Evolutionary conservation across 768 basidiomycete species (phyloP).

Genomic region (Chalciporus piperatus): DNA sequence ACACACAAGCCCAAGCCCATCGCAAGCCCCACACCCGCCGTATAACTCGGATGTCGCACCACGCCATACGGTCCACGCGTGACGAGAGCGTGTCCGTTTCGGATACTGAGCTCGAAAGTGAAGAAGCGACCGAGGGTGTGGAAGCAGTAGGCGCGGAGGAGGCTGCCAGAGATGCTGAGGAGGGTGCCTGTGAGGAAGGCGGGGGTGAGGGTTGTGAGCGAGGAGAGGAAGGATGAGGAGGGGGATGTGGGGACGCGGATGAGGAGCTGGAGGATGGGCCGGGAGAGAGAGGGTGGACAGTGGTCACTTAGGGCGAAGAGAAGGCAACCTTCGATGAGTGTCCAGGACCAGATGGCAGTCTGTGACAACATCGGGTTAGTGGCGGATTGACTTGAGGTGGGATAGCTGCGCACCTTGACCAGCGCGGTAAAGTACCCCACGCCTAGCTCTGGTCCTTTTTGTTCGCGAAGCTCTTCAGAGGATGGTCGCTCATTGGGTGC

Average conservation of each 20-base stretch:
- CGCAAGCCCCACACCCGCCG: background rate
- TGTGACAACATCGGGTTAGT: background rate
- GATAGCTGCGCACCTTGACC: background rate
- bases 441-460: background rate
- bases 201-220: slow-evolving; percentile 9
- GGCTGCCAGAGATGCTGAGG: slow-evolving; percentile 4
- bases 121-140: slow-evolving; percentile 22
- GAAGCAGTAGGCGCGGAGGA: slow-evolving; percentile 19
- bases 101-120: slow-evolving; percentile 27
- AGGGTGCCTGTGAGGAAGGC: slow-evolving; percentile 8
- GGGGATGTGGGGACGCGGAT: background rate
- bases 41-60: slow-evolving; percentile 34
- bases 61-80: slow-evolving; percentile 24
- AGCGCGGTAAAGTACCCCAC: background rate
- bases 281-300: slow-evolving; percentile 6
- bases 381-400: background rate
- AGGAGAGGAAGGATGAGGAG: slow-evolving; percentile 1
- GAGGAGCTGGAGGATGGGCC: background rate
- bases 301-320: background rate
- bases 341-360: slow-evolving; percentile 1
- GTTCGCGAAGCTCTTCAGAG: slow-evolving; percentile 11
- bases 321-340: slow-evolving; percentile 6
- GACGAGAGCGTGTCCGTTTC: slow-evolving; percentile 21
- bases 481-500: slow-evolving; percentile 17
- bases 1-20: slow-evolving; percentile 4